Evolutionary conservation across 2,329 filamentous ascomycete genomes (phyloP), one percentile per base, ranked within the genome.

Genomic region (Phoma sp.): DNA sequence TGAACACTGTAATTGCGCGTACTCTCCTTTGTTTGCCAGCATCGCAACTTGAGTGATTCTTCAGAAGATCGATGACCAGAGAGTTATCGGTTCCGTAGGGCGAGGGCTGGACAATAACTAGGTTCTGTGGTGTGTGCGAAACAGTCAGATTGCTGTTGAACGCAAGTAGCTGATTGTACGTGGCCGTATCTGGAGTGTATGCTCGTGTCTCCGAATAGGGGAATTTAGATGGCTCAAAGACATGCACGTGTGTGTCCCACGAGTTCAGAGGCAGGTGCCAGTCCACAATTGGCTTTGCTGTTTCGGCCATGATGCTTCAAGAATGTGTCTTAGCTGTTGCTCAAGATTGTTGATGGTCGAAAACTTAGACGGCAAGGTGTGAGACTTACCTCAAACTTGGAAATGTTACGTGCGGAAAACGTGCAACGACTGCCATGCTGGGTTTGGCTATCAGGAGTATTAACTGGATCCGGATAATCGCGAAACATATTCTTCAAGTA

Each of bases 81-180:
- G 77, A 74, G 62, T 87, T 87, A 68, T 87, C 83, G 39, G 76
- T 73, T 18, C 82, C 84, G 64, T 87, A 87, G 47, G 85, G 82
- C n/a, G 83, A 85, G 1, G 85, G 84, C 61, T 87, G 85, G 53
- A 61, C 77, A 14, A 87, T 74, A 21, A 87, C 83, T 43, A 84
- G 75, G 51, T 84, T 83, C 37, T 75, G 58, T 18, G 48, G 40
- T 7, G 25, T 20, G 21, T 32, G 38, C 10, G 20, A n/a, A 12
- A 17, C 9, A 25, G 23, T 25, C 23, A 25, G 23, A 25, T 25
- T 25, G 23, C 23, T 9, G 14, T 38, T 47, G 18, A 47, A 36
- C 7, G 14, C 21, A 11, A 47, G 43, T 5, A 87, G 67, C 0
- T 73, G 64, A 51, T 85, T 80, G 59, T 86, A 86, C 1, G 66